Conservation (phyloP, 2,329 filamentous ascomycete genomes). For the Graphilbum fragrans region DNA sequence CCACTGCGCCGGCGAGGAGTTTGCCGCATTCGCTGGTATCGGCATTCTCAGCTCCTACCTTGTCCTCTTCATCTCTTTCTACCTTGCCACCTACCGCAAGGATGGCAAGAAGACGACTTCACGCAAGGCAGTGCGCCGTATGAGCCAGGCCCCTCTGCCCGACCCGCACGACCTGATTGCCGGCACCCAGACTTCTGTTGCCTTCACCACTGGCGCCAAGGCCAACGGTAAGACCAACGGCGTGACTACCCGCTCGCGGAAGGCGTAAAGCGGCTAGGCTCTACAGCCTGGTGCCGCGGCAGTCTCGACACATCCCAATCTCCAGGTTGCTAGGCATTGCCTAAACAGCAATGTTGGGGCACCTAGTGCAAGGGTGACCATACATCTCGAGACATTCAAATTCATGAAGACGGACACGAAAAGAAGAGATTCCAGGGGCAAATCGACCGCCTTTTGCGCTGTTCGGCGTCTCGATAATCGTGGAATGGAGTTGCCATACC, state of each 20-base stretch:
- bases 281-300: too few species aligned
- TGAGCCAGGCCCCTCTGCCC: constrained; percentile 57
- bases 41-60: constrained; percentile 90
- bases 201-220: constrained; percentile 41
- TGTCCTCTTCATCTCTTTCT: constrained; percentile 97
- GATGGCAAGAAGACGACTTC: constrained; percentile 66
- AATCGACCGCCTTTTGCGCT: too few species aligned
- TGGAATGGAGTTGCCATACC: too few species aligned
- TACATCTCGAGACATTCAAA: too few species aligned
- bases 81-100: constrained; percentile 92
- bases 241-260: constrained; percentile 51
- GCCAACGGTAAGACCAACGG: constrained; percentile 36
- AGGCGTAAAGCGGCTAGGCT: constrained; percentile 39
- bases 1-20: constrained; percentile 89
- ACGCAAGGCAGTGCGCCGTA: constrained; percentile 61
- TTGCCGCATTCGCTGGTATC: constrained; percentile 86
- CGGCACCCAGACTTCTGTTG: constrained; percentile 36
- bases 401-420: too few species aligned
- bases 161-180: constrained; percentile 66
- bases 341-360: too few species aligned
- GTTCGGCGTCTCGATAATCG: too few species aligned
- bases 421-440: too few species aligned
- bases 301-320: too few species aligned
- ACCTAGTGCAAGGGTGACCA: too few species aligned
- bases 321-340: too few species aligned